Conservation (phyloP, 2,329 filamentous ascomycete species). For the Rachicladosporium sp. region DNA sequence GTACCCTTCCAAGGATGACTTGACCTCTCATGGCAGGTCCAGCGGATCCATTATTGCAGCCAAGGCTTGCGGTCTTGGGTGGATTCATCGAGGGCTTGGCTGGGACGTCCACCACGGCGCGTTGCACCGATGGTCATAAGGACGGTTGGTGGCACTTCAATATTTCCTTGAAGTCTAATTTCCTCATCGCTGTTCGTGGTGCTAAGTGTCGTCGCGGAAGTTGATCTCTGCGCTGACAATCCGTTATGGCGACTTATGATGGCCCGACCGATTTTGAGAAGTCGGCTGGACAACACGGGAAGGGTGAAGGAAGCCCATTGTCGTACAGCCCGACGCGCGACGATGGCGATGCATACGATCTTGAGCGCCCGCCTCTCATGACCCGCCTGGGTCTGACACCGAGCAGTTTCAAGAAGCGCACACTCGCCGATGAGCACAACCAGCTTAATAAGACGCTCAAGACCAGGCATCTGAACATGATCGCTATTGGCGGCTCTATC, state of each 20-base stretch:
- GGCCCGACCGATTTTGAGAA: slow-evolving; percentile 32
- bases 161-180: too few species aligned
- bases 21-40: too few species aligned
- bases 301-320: slow-evolving; percentile 4
- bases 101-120: too few species aligned
- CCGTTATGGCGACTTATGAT: slow-evolving; percentile 5
- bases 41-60: too few species aligned
- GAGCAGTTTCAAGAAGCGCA: slow-evolving; percentile 19
- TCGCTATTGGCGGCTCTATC: slow-evolving; percentile 27
- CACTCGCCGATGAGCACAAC: slow-evolving; percentile 20
- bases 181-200: too few species aligned
- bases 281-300: slow-evolving; percentile 23
- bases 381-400: slow-evolving; percentile 21
- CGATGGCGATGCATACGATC: slow-evolving; percentile 6
- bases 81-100: too few species aligned
- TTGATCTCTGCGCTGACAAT: too few species aligned
- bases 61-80: too few species aligned
- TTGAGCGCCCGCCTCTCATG: slow-evolving; percentile 9
- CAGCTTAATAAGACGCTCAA: slow-evolving; percentile 22
- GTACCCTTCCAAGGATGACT: too few species aligned
- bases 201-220: too few species aligned
- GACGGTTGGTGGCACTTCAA: too few species aligned
- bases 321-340: neutral
- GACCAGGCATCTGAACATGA: slow-evolving; percentile 22
- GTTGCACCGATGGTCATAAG: too few species aligned